Evolutionary conservation across 1,139 yeast genomes (phyloP), one percentile per base, ranked within the genome.

Genomic region (Yamadazyma oceani): DNA sequence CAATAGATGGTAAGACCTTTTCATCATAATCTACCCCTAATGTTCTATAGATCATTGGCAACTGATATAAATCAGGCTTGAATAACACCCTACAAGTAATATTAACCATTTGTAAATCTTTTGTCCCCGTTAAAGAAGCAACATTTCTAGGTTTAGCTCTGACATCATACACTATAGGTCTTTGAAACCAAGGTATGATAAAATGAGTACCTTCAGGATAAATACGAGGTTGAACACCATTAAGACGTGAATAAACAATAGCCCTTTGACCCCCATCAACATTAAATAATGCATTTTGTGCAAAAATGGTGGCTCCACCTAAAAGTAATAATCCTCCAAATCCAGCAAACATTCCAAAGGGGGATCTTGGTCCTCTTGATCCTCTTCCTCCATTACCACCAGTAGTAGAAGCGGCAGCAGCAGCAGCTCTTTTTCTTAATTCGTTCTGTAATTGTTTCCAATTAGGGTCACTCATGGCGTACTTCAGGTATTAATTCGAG

Each of bases 211-310:
- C 99, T 72, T 92, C 99, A 34, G 80, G 80, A 60, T 83, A 88
- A 47, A 92, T 88, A 44, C 73, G 75, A n/a, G 90, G 81, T 57
- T 82, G 87, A 37, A 92, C 82, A 60, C 99, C 99, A 36, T 80
- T 77, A 32, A 89, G 42, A 59, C 99, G 82, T 25, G 95, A 88
- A 64, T 92, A 92, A 30, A 92, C 78, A 54, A 92, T 89, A 21
- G 97, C 99, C 60, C 99, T 78, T 65, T 92, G 97, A 64, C 99
- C 99, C 78, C 99, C 99, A 61, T 92, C 97, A 42, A 92, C 98
- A 60, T 89, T 90, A 70, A 88, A 90, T 40, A 90, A 74, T 2
- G 96, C 82, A 44, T 85, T 78, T 54, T 86, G 86, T 26, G 83
- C 69, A 34, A 83, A 60, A 30, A 85, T 42, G 1, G 85, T 76